phyloP scores from a whole-genome alignment of 352 stramenopile species.

The Nannochloropsis limnetica region DNA sequence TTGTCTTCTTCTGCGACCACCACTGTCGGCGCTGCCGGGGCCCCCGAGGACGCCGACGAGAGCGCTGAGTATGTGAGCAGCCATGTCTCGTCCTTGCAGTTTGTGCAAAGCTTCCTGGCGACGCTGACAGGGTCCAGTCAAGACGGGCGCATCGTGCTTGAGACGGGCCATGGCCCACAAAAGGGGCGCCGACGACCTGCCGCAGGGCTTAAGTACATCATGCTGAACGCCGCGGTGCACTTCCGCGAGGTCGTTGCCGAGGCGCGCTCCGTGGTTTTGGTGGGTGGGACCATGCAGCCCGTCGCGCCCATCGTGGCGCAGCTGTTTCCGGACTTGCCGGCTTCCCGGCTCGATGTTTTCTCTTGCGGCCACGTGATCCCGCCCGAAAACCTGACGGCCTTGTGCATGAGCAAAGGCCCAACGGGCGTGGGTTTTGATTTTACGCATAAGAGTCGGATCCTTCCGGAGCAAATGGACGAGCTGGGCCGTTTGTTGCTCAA shows the following conservation, averaged over 20 bases:
- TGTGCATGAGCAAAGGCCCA: slow-evolving; percentile 64
- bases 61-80: slow-evolving; percentile 44
- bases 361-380: slow-evolving; percentile 97
- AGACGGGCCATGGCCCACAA: slow-evolving; percentile 20
- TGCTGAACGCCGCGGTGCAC: slow-evolving; percentile 83
- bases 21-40: neutral
- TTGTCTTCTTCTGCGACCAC: slow-evolving; percentile 12
- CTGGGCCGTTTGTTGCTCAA: slow-evolving; percentile 84
- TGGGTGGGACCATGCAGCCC: slow-evolving; percentile 94
- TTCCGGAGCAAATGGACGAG: slow-evolving; percentile 75
- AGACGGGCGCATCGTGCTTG: slow-evolving; percentile 36
- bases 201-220: slow-evolving; percentile 74
- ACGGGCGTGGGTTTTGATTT: slow-evolving; percentile 82
- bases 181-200: neutral
- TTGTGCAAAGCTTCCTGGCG: slow-evolving; percentile 45
- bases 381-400: slow-evolving; percentile 70
- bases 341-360: slow-evolving; percentile 77
- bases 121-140: slow-evolving; percentile 46
- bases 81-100: slow-evolving; percentile 48
- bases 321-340: slow-evolving; percentile 73
- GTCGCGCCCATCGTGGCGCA: slow-evolving; percentile 82
- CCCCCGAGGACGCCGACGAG: slow-evolving; percentile 1
- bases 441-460: slow-evolving; percentile 57
- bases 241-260: slow-evolving; percentile 88
- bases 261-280: slow-evolving; percentile 83